A percentile compares a stretch with the other conserved stretches of the same genome.
Conservation (phyloP, 2,329 filamentous ascomycete species). For the Fusarium buharicum region DNA sequence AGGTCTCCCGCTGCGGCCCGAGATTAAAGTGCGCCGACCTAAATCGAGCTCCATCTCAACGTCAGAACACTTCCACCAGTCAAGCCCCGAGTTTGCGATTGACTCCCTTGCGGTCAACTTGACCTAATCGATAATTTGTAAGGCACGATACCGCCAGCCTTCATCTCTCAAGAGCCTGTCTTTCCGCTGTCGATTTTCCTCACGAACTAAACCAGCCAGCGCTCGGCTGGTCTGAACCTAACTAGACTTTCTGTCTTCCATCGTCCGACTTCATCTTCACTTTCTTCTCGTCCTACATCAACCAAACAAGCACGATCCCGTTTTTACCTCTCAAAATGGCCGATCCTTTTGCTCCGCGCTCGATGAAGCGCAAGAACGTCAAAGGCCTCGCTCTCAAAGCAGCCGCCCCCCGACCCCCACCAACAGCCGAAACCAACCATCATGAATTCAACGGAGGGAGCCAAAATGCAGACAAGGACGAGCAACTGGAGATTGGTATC, state of each 20-base stretch:
- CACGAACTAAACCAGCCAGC: slow-evolving; percentile 34
- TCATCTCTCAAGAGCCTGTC: slow-evolving; percentile 9
- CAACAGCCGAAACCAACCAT: slow-evolving; percentile 78
- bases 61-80: slow-evolving; percentile 14
- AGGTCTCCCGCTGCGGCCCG: slow-evolving; percentile 16
- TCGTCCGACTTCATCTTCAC: slow-evolving; percentile 8
- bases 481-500: slow-evolving; percentile 90
- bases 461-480: slow-evolving; percentile 64
- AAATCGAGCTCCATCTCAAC: slow-evolving; percentile 8
- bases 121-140: slow-evolving; percentile 13
- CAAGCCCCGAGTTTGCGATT: slow-evolving; percentile 19
- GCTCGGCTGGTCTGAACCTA: slow-evolving; percentile 31
- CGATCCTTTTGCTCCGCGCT: slow-evolving; percentile 73
- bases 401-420: slow-evolving; percentile 75
- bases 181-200: slow-evolving; percentile 17
- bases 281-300: background rate
- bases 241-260: slow-evolving; percentile 22
- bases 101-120: slow-evolving; percentile 21
- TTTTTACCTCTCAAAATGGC: slow-evolving; percentile 60
- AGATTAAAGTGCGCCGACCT: slow-evolving; percentile 13
- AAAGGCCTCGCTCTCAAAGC: slow-evolving; percentile 92
- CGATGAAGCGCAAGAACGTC: slow-evolving; percentile 99
- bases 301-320: slow-evolving; percentile 16
- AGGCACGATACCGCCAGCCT: slow-evolving; percentile 6
- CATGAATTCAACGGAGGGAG: slow-evolving; percentile 69